These are phyloP conservation scores for Neurospora sp. DNA, from an alignment of 495 filamentous ascomycete species.

Conservation along the genomic window DNA sequence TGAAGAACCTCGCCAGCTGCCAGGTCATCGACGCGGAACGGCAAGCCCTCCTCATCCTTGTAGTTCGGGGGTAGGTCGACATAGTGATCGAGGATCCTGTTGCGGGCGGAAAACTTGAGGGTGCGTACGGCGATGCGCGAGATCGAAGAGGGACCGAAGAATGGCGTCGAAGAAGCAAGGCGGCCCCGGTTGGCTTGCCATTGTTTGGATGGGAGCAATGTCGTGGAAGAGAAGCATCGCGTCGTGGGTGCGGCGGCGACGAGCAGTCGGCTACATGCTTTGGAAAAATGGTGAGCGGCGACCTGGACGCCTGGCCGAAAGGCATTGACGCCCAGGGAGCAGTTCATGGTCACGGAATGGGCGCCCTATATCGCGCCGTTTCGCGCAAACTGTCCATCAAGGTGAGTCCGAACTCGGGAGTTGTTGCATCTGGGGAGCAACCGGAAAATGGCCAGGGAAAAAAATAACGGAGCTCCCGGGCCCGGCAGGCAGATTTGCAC, in stretches of 20 bases:
- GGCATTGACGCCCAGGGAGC: constrained; percentile 21
- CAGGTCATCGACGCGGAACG: constrained; percentile 37
- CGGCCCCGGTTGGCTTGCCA: background rate
- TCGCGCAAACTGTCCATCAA: constrained; percentile 20
- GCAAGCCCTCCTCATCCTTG: constrained; percentile 34
- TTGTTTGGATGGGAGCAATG: background rate
- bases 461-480: constrained; percentile 1
- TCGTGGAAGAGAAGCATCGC: constrained; percentile 11
- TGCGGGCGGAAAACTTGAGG: constrained; percentile 3
- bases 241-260: constrained; percentile 1
- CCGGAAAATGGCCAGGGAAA: background rate
- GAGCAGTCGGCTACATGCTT: background rate
- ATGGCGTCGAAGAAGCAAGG: background rate
- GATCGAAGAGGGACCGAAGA: background rate
- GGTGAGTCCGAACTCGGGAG: background rate
- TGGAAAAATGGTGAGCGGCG: constrained; percentile 14
- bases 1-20: constrained; percentile 42
- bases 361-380: constrained; percentile 15
- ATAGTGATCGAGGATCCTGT: constrained; percentile 27
- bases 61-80: constrained; percentile 38
- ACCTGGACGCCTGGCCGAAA: constrained; percentile 20
- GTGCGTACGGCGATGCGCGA: constrained; percentile 19
- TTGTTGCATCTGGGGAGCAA: background rate
- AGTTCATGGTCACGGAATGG: constrained; percentile 18
- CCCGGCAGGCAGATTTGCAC: background rate